Evolutionary conservation across 345 rosid species (phyloP).

Genomic region (Rhodamnia rubescens): DNA sequence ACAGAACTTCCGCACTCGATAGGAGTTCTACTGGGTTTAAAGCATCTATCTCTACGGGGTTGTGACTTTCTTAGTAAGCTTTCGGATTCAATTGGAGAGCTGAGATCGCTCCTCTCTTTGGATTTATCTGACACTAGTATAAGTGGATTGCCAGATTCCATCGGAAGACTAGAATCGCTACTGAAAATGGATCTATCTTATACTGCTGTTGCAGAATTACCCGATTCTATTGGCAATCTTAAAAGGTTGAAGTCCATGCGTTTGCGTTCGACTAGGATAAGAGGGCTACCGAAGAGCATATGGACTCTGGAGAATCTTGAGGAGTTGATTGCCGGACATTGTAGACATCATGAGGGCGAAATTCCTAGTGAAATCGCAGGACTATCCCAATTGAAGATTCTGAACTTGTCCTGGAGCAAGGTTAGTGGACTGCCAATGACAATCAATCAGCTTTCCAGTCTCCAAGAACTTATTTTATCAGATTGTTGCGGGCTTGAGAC

Average conservation of each 20-base stretch:
- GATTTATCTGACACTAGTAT: accelerated
- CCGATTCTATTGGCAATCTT: not conserved
- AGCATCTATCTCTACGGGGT: not conserved
- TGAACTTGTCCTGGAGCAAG: accelerated
- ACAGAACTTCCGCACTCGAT: no score
- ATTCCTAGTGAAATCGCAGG: not conserved
- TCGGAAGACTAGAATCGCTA: not conserved
- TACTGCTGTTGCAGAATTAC: accelerated
- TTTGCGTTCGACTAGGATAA: accelerated
- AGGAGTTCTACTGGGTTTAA: not conserved
- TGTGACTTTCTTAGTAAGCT: not conserved
- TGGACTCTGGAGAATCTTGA: not conserved
- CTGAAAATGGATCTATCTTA: not conserved
- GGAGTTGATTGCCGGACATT: accelerated
- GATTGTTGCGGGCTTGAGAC: accelerated
- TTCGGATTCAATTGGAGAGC: not conserved
- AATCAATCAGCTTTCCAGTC: not conserved
- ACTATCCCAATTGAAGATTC: not conserved
- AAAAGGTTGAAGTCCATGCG: accelerated
- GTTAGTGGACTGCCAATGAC: not conserved
- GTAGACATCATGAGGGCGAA: accelerated
- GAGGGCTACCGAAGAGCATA: not conserved
- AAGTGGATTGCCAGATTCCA: not conserved
- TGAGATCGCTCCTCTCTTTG: not conserved
- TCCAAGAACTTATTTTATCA: not conserved